Conservation (phyloP, 441 rosid genomes). For the Adansonia rubrostipa region DNA sequence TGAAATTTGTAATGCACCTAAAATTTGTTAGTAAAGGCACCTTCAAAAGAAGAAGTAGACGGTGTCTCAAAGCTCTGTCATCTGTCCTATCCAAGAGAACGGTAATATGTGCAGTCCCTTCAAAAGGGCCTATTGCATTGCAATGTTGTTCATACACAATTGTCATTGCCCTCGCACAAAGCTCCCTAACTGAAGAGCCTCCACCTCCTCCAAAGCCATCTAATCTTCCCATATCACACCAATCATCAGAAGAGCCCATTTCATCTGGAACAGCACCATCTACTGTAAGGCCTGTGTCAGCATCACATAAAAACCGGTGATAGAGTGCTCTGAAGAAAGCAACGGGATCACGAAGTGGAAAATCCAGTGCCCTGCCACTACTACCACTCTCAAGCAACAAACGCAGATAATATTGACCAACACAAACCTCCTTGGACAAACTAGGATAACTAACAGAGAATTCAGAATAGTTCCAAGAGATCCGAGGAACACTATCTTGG, state of each 20-base stretch:
- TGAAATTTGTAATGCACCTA: slow-evolving; percentile 16
- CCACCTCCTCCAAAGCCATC: slow-evolving; percentile 99
- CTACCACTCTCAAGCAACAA: slow-evolving; percentile 96
- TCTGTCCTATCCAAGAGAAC: slow-evolving; percentile 96
- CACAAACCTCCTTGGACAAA: slow-evolving; percentile 99
- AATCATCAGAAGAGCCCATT: slow-evolving; percentile 94
- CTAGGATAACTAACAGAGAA: slow-evolving; percentile 90
- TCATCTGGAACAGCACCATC: slow-evolving; percentile 99
- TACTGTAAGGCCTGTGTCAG: slow-evolving; percentile 93
- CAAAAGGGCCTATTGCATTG: slow-evolving; percentile 85
- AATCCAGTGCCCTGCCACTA: slow-evolving; percentile 93
- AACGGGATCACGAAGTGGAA: slow-evolving; percentile 96
- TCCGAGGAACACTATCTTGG: slow-evolving; percentile 80
- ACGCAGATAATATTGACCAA: slow-evolving; percentile 97
- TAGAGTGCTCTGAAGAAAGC: slow-evolving; percentile 99
- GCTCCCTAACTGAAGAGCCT: slow-evolving; percentile 97
- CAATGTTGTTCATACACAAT: slow-evolving; percentile 97
- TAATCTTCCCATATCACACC: slow-evolving; percentile 99
- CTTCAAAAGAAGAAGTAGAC: slow-evolving; percentile 94
- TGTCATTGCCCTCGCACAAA: slow-evolving; percentile 99
- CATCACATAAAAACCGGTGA: slow-evolving; percentile 98
- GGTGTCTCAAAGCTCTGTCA: slow-evolving; percentile 98
- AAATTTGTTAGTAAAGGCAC: slow-evolving; percentile 39
- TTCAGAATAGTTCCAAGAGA: slow-evolving; percentile 99
- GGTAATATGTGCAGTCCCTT: slow-evolving; percentile 94